Percentiles rank a stretch among this genome's conserved stretches.
phyloP scores from a whole-genome alignment of 2,329 filamentous ascomycete genomes.

The Fusarium sp. region DNA sequence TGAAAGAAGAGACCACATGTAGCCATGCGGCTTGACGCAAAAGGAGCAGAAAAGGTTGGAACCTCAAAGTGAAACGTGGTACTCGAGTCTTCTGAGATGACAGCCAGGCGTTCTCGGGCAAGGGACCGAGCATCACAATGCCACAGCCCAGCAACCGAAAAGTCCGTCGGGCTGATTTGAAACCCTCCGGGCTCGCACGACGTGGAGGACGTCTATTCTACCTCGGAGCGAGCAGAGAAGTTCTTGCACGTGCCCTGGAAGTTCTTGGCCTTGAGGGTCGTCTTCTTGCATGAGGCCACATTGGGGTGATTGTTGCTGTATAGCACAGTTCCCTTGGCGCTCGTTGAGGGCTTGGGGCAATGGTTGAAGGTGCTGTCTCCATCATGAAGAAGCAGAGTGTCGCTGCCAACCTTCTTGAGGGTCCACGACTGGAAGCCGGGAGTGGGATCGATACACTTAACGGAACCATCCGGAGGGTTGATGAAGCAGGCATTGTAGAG shows the following conservation, averaged over 20 bases:
- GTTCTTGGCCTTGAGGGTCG: conserved; percentile 41
- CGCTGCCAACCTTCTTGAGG: conserved; percentile 35
- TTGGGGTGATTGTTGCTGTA: conserved; percentile 34
- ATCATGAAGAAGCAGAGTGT: conserved; percentile 42
- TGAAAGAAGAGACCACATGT: conserved; percentile 18
- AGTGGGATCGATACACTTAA: conserved; percentile 50
- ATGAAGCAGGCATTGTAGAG: conserved; percentile 50
- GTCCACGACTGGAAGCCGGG: conserved; percentile 46
- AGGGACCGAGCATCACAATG: conserved; percentile 7
- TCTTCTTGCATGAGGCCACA: conserved; percentile 37
- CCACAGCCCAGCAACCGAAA: conserved; percentile 4
- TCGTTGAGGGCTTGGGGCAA: conserved; percentile 37
- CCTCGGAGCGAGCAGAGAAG: conserved; percentile 16
- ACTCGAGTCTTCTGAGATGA: conserved; percentile 15
- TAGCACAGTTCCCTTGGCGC: conserved; percentile 39
- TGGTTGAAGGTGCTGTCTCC: conserved; percentile 40
- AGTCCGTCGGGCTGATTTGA: background rate
- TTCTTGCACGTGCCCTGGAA: conserved; percentile 45
- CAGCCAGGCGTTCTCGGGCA: background rate
- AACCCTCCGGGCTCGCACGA: conserved; percentile 1
- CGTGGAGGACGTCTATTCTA: background rate
- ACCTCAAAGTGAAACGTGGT: conserved; percentile 13
- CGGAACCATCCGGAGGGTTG: conserved; percentile 31
- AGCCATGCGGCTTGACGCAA: background rate
- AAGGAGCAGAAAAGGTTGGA: conserved; percentile 2